A percentile compares a stretch with the other conserved stretches of the same genome.
Evolutionary conservation across 1,284 basidiomycete genomes (phyloP).

Genomic region (Trichosporon coremiiforme): DNA sequence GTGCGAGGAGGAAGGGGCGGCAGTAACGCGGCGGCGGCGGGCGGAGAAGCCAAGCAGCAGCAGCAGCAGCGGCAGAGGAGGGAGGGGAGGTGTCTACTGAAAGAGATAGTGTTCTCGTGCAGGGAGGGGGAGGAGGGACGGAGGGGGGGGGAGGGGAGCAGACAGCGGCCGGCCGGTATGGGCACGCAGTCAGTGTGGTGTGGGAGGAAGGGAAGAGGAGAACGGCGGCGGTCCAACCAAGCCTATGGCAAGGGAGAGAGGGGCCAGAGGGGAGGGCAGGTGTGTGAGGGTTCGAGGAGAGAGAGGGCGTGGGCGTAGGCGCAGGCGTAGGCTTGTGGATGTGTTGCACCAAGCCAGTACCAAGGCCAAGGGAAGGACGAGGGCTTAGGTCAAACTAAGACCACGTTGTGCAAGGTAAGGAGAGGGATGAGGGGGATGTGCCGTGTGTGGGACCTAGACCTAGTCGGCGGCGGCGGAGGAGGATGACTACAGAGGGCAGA

Average conservation of each 20-base stretch:
- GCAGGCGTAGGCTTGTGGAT: constrained; percentile 1
- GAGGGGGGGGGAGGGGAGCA: background rate
- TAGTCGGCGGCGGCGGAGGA: constrained; percentile 15
- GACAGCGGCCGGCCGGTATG: background rate
- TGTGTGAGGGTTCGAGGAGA: background rate
- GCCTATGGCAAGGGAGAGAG: background rate
- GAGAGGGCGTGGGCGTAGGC: background rate
- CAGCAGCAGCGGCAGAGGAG: background rate
- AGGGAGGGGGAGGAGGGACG: background rate
- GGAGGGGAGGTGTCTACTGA: background rate
- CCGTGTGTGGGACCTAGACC: constrained; percentile 16
- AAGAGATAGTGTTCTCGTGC: constrained; percentile 8
- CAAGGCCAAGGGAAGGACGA: background rate
- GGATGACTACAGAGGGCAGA: constrained; percentile 19
- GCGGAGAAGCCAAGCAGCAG: constrained; percentile 14
- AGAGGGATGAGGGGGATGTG: background rate
- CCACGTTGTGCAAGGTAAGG: constrained; percentile 6
- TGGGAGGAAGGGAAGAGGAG: constrained; percentile 16
- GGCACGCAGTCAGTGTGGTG: background rate
- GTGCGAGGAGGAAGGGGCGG: constrained; percentile 10
- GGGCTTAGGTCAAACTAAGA: constrained; percentile 18
- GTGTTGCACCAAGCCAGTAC: constrained; percentile 6
- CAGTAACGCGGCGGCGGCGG: constrained; percentile 20
- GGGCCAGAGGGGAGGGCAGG: no score
- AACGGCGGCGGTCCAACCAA: constrained; percentile 3